Conservation (phyloP, 129 eudicot genomes). For the Escallonia rubra region DNA sequence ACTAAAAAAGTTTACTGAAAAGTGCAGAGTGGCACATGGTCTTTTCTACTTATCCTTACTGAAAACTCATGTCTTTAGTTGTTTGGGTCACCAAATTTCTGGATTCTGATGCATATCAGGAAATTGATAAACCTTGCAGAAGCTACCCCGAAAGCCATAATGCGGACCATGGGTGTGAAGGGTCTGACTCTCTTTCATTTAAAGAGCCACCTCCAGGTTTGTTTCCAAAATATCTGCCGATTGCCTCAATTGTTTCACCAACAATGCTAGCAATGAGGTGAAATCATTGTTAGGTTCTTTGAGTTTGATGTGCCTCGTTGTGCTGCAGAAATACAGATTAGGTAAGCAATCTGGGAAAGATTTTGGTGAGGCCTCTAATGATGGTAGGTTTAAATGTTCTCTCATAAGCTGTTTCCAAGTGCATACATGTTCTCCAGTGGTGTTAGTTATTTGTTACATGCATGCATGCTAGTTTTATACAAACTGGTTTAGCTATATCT, state of each 20-base stretch:
- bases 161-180: slow-evolving; percentile 68
- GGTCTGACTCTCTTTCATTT: slow-evolving; percentile 56
- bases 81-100: too few species aligned
- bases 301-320: slow-evolving; percentile 2
- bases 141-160: slow-evolving; percentile 59
- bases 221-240: neutral
- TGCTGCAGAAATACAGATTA: slow-evolving; percentile 49
- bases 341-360: slow-evolving; percentile 64
- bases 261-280: too few species aligned
- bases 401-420: slow-evolving; percentile 1
- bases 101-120: too few species aligned
- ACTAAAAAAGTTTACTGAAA: too few species aligned
- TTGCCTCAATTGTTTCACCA: neutral
- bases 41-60: too few species aligned
- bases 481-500: too few species aligned
- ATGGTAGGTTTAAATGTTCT: slow-evolving; percentile 35
- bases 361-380: slow-evolving; percentile 42
- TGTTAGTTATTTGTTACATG: neutral
- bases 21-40: too few species aligned
- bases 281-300: neutral
- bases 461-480: too few species aligned
- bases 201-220: slow-evolving; percentile 63
- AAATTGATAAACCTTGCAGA: slow-evolving; percentile 21
- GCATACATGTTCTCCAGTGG: slow-evolving; percentile 4
- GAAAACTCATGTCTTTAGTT: too few species aligned